Evolutionary conservation across 306 rosid species (phyloP).

Genomic region (Sicyos edulis): DNA sequence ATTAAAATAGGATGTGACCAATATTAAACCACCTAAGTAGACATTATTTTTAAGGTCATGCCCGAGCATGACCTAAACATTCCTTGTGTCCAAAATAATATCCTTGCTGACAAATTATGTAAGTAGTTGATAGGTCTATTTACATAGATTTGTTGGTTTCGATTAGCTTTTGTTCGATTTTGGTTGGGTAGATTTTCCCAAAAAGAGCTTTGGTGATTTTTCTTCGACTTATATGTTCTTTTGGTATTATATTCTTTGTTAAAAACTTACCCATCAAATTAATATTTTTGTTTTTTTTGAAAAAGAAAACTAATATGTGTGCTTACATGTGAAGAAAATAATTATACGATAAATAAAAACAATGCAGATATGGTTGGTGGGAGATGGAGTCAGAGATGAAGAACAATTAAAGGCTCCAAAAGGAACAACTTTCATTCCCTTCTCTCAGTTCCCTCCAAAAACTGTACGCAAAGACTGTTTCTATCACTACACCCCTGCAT

Average conservation of each 20-base stretch:
- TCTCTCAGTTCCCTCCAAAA: constrained; percentile 65
- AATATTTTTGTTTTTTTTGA: too few species aligned
- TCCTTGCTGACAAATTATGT: too few species aligned
- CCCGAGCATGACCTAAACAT: too few species aligned
- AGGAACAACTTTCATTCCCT: constrained; percentile 66
- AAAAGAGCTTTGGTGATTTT: too few species aligned
- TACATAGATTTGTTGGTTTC: too few species aligned
- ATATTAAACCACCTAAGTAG: too few species aligned
- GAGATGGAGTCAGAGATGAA: constrained; percentile 37
- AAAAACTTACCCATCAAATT: not conserved
- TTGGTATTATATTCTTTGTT: not conserved
- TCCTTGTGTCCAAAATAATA: too few species aligned
- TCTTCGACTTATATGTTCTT: too few species aligned
- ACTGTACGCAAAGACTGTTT: constrained; percentile 57
- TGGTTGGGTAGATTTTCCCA: too few species aligned
- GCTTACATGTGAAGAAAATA: not conserved
- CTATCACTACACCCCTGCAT: constrained; percentile 64
- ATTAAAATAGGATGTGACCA: too few species aligned
- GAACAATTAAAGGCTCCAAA: constrained; percentile 65
- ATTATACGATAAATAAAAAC: not conserved
- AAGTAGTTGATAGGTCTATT: too few species aligned
- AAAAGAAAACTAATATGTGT: not conserved
- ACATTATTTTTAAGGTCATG: too few species aligned
- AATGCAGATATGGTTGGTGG: constrained; percentile 63
- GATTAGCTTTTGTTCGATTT: not conserved